Base-by-base conservation (phyloP, 116 monocot genomes). In the Zostera marina region DNA sequence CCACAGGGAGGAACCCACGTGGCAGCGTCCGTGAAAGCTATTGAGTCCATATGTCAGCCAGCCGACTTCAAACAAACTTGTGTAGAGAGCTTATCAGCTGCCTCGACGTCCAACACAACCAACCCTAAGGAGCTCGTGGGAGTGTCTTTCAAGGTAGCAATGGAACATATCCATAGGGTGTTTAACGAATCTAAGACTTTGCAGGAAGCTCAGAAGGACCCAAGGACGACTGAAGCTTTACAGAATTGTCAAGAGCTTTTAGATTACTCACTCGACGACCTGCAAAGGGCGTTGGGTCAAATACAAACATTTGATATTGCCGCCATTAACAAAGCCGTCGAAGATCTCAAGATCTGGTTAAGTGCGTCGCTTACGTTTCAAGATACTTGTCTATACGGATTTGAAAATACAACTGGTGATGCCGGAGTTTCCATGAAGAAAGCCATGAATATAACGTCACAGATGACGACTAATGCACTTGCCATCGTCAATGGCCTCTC, bases 381-480 rank as follows among this genome's bases (percentile, higher is more conserved):
- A 67, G 78, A 81, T 39, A 79, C 72, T 11, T 91, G 90, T 76
- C 58, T 91, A 10, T 84, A 91, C 3, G 81, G 76, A 17, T 84
- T 91, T 62, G 69, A 72, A 43, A 68, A 76, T 58, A 45, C 76
- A 8, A 75, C 67, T 13, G 55, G 70, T 14, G 60, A 70, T 15
- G 77, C 76, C 9, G 76, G 70, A 2, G 61, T 25, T 9, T 13
- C 54, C 25, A 85, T 91, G 85, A 54, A 67, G 41, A 70, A 73
- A 48, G 82, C 85, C 1, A 77, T 91, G 52, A 85, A 82, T 14
- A 43, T 16, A 15, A 60, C 79, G 55, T 44, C 44, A 15, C 68
- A 81, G 72, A 44, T 91, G 41, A 82, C 82, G 3, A 61, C 53
- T 65, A 91, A 91, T 56, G 70, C 77, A 38, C 67, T 85, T 8